Evolutionary conservation across 495 filamentous ascomycete species (phyloP), one percentile per base, ranked within the genome.

Genomic region (Penicillium parvum): DNA sequence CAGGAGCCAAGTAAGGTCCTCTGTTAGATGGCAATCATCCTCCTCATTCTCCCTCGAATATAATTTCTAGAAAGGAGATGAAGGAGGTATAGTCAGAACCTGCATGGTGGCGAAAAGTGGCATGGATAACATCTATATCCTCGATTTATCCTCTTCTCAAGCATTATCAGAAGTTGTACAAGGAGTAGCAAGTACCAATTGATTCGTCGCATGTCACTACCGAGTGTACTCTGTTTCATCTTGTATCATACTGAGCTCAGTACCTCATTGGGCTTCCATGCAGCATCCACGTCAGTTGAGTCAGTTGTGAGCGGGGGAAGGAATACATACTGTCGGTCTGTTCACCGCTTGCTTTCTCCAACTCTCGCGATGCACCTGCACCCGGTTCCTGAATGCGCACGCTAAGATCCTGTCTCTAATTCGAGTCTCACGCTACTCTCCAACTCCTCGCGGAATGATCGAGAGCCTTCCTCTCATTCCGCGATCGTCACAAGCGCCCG

Each of bases 231-330:
- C 8, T 20, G 29, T 42, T 42, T 32, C 40, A 42, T 28, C 40
- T 29, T 14, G n/a, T n/a, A n/a, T n/a, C n/a, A n/a, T n/a, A n/a
- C n/a, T n/a, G n/a, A n/a, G n/a, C n/a, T n/a, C n/a, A n/a, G n/a
- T n/a, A n/a, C n/a, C n/a, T n/a, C n/a, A n/a, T 57, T 32, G 35
- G 53, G 53, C 45, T 49, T 50, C 46, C 53, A 57, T 50, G 53
- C 53, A 57, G 42, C 29, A 38, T 18, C 44, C 52, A 53, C 45
- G 41, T 45, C 48, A 55, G 43, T 47, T n/a, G n/a, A n/a, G n/a
- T n/a, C n/a, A n/a, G n/a, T n/a, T n/a, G n/a, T 35, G 15, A 45
- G 36, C 38, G 32, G 49, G 45, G 49, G 32, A 37, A n/a, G n/a
- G n/a, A n/a, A n/a, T n/a, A n/a, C 34, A 37, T 49, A 43, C 12